Evolutionary conservation across 2,329 filamentous ascomycete species (phyloP).

Genomic region (Herpotrichia juniperi): DNA sequence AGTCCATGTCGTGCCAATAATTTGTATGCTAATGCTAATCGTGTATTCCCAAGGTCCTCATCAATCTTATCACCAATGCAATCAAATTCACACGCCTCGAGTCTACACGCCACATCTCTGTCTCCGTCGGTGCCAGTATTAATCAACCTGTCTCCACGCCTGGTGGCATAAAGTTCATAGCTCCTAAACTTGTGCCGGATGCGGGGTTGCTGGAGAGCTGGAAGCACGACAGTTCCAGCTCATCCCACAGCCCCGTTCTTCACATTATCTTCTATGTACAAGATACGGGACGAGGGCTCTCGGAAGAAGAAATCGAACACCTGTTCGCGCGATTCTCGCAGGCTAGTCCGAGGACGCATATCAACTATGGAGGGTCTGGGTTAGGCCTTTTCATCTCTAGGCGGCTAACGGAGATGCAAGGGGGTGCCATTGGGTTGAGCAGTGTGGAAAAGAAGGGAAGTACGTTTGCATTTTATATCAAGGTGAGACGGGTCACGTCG

Average conservation of each 20-base stretch:
- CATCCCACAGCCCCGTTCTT: constrained; percentile 39
- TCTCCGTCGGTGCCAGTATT: constrained; percentile 43
- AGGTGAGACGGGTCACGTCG: background rate
- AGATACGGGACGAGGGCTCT: constrained; percentile 50
- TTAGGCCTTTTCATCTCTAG: constrained; percentile 42
- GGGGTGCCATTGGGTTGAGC: background rate
- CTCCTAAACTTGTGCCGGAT: constrained; percentile 20
- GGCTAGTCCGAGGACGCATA: constrained; percentile 39
- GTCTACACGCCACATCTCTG: constrained; percentile 38
- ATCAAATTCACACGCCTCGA: constrained; percentile 42
- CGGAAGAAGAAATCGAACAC: constrained; percentile 38
- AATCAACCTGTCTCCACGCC: constrained; percentile 14
- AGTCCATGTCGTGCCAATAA: background rate
- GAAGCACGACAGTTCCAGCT: no score
- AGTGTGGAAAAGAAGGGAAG: background rate
- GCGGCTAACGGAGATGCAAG: constrained; percentile 3
- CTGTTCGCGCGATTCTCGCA: constrained; percentile 41
- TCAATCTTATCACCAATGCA: constrained; percentile 40
- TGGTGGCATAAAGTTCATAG: constrained; percentile 41
- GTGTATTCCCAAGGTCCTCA: constrained; percentile 27
- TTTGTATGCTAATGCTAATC: constrained; percentile 6
- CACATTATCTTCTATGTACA: constrained; percentile 44
- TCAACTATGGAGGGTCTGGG: constrained; percentile 48
- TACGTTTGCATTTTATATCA: constrained; percentile 3
- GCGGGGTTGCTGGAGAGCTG: constrained; percentile 35